Evolutionary conservation across 352 stramenopile genomes (phyloP).

Genomic region (Elongisporangium undulatum): DNA sequence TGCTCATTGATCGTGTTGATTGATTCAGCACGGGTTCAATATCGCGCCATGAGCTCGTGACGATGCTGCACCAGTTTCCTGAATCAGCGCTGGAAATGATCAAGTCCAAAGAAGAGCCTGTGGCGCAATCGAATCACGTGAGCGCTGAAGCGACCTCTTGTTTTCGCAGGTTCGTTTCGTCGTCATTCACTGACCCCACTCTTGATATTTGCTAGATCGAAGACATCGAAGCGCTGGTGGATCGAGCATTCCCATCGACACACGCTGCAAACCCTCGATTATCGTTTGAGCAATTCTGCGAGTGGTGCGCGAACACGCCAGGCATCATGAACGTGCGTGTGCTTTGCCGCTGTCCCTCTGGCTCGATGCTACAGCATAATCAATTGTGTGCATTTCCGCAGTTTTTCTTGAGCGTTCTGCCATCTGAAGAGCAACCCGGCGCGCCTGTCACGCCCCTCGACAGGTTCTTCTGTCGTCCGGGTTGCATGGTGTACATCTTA

Average conservation of each 20-base stretch:
- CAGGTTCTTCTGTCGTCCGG: no score
- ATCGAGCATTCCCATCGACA: constrained; percentile 57
- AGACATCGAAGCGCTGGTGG: constrained; percentile 80
- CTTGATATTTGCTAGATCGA: constrained; percentile 28
- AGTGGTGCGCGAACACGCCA: constrained; percentile 80
- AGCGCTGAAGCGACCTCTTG: constrained; percentile 2
- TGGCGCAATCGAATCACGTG: constrained; percentile 16
- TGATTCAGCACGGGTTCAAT: constrained; percentile 69
- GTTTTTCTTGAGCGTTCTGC: constrained; percentile 79
- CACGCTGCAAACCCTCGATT: constrained; percentile 49
- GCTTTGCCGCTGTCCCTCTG: neutral
- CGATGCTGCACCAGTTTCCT: constrained; percentile 85
- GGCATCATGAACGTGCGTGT: constrained; percentile 64
- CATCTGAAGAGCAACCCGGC: constrained; percentile 43
- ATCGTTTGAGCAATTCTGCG: constrained; percentile 84
- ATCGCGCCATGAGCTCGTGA: constrained; percentile 77
- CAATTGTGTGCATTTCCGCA: constrained; percentile 7
- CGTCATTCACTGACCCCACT: neutral
- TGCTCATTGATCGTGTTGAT: constrained; percentile 11
- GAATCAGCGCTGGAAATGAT: constrained; percentile 63
- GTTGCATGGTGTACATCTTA: no score
- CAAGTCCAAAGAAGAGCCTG: constrained; percentile 31
- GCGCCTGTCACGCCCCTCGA: constrained; percentile 26
- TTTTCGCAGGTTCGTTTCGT: neutral
- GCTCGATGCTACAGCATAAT: neutral